phyloP scores from a whole-genome alignment of 1,284 basidiomycete species.

The Hymenochaete sp. region DNA sequence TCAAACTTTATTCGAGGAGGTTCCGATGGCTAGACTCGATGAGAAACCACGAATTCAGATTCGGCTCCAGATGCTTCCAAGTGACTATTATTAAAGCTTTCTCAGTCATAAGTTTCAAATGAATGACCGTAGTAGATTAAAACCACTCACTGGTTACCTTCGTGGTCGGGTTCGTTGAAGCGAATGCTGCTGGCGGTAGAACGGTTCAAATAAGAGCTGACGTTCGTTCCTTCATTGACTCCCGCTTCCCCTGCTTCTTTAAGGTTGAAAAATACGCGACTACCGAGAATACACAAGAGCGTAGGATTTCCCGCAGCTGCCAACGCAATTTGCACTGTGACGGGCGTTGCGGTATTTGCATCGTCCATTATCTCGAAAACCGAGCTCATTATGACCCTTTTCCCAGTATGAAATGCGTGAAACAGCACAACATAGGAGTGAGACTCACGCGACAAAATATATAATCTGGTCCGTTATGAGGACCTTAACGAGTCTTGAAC shows the following conservation, averaged over 20 bases:
- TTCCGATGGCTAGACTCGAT: no score
- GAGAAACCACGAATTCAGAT: no score
- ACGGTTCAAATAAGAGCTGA: no score
- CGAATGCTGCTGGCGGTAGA: no score
- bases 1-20: no score
- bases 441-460: neutral
- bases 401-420: neutral
- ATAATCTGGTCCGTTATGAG: neutral
- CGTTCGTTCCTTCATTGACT: slow-evolving; percentile 1
- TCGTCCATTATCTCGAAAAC: neutral
- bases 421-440: neutral
- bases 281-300: neutral
- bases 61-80: no score
- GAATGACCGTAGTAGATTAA: no score
- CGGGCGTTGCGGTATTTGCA: no score
- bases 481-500: neutral
- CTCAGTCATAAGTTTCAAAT: no score
- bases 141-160: no score
- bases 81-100: no score
- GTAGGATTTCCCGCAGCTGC: neutral
- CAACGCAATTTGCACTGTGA: neutral
- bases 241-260: neutral
- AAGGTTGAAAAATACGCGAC: neutral
- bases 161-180: no score
- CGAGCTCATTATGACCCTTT: neutral